phyloP scores from a whole-genome alignment of 106 monocot species.

The Gastrodia elata region DNA sequence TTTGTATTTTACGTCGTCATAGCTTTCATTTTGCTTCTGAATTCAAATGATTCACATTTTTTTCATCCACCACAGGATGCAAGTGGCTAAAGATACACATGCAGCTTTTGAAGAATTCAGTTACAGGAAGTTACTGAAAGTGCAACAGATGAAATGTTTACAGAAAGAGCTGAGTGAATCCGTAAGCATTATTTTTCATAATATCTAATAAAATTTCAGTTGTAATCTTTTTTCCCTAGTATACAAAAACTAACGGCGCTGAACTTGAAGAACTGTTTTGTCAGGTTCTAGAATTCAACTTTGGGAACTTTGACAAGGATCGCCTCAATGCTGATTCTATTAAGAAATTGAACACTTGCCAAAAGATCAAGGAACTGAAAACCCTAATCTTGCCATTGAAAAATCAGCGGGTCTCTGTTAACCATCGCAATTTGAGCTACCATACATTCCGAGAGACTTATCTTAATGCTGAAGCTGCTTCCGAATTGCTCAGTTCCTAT shows the following conservation, averaged over 20 bases:
- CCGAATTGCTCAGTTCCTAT: constrained; percentile 18
- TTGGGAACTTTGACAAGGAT: constrained; percentile 4
- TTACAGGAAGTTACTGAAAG: constrained; percentile 21
- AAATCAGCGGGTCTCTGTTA: constrained; percentile 22
- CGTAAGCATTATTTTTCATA: too few relatives aligned
- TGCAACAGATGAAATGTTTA: constrained; percentile 25
- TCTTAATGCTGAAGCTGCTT: constrained; percentile 2
- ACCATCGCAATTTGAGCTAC: background rate
- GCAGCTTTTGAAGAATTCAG: constrained; percentile 23
- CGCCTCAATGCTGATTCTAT: constrained; percentile 7
- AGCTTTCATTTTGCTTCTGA: background rate
- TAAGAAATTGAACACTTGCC: constrained; percentile 1
- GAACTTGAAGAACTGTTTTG: constrained; percentile 1
- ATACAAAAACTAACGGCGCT: too few relatives aligned
- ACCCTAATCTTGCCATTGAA: constrained; percentile 12
- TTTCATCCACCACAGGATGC: constrained; percentile 39
- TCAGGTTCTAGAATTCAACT: constrained; percentile 15
- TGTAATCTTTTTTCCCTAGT: too few relatives aligned
- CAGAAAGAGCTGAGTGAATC: constrained; percentile 38
- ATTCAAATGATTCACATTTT: background rate
- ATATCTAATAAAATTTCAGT: too few relatives aligned
- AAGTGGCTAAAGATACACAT: constrained; percentile 48
- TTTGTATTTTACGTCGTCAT: constrained; percentile 16
- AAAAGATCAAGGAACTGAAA: constrained; percentile 8
- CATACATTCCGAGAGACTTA: background rate